Conservation (phyloP, 352 stramenopile species). For the Aphanomyces stellatus region DNA sequence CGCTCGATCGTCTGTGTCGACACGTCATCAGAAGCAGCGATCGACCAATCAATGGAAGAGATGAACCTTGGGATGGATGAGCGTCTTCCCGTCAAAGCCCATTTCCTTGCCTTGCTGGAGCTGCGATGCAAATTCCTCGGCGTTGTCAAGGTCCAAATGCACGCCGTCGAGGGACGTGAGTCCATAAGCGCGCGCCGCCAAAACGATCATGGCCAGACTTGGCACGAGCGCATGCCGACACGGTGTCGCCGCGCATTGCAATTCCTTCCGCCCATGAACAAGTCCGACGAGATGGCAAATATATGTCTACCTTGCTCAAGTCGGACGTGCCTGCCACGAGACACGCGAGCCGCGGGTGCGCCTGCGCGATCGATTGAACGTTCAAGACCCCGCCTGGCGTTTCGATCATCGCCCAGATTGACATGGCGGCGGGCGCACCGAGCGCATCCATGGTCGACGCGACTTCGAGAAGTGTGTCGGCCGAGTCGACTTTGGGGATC, state of each 20-base stretch:
- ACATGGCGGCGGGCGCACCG: constrained; percentile 22
- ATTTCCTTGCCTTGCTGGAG: constrained; percentile 28
- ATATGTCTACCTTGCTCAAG: constrained; percentile 24
- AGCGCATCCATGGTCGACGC: constrained; percentile 21
- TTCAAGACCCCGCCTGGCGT: constrained; percentile 32
- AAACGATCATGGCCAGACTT: constrained; percentile 22
- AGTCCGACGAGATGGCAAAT: too few species aligned
- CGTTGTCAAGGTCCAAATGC: constrained; percentile 25
- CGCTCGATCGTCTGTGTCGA: constrained; percentile 23
- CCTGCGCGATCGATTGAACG: constrained; percentile 24
- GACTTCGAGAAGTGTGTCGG: constrained; percentile 27
- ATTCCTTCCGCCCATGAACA: constrained; percentile 22
- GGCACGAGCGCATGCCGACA: constrained; percentile 19
- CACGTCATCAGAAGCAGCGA: too few species aligned
- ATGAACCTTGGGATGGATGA: constrained; percentile 33
- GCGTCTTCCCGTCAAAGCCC: constrained; percentile 43
- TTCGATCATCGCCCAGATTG: constrained; percentile 38
- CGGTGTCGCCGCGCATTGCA: constrained; percentile 9
- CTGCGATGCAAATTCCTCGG: constrained; percentile 26
- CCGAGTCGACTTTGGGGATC: constrained; percentile 31
- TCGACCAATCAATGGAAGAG: too few species aligned
- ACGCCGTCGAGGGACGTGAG: constrained; percentile 25
- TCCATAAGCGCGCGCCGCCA: constrained; percentile 26
- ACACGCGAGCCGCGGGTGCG: constrained; percentile 19
- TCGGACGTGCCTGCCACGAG: constrained; percentile 34